These are phyloP conservation scores for Penicillium flavigenum DNA, from an alignment of 495 filamentous ascomycete genomes.

Conservation along the genomic window DNA sequence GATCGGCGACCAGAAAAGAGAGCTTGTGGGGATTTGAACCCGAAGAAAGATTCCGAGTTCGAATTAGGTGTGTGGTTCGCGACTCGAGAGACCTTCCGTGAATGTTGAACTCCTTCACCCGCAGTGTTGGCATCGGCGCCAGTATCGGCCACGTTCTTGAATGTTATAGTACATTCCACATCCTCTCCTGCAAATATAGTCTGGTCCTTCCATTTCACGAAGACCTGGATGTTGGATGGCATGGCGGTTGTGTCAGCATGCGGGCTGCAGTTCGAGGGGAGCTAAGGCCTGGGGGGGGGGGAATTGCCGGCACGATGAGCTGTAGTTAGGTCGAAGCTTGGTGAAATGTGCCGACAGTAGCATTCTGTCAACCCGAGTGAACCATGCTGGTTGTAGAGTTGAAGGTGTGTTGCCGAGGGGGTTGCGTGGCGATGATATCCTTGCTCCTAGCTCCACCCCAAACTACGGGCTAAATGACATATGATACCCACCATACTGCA, in stretches of 20 bases:
- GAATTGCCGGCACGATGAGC: slow-evolving; percentile 16
- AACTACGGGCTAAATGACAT: slow-evolving; percentile 12
- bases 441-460: slow-evolving; percentile 8
- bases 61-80: slow-evolving; percentile 38
- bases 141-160: slow-evolving; percentile 75
- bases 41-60: slow-evolving; percentile 45
- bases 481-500: slow-evolving; percentile 2
- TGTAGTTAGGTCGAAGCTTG: slow-evolving; percentile 6
- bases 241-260: slow-evolving; percentile 45
- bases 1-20: slow-evolving; percentile 46
- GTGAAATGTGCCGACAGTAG: slow-evolving; percentile 23
- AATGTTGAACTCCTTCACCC: slow-evolving; percentile 38
- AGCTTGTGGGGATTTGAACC: slow-evolving; percentile 40
- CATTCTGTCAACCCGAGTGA: slow-evolving; percentile 30
- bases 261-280: slow-evolving; percentile 28
- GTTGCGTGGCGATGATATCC: slow-evolving; percentile 14
- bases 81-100: slow-evolving; percentile 47
- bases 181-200: slow-evolving; percentile 94
- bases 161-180: slow-evolving; percentile 91
- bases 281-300: slow-evolving; percentile 16
- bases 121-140: slow-evolving; percentile 33
- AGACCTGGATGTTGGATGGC: slow-evolving; percentile 80
- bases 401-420: slow-evolving; percentile 22
- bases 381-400: slow-evolving; percentile 23
- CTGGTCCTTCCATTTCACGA: slow-evolving; percentile 86